Evolutionary conservation across 495 filamentous ascomycete genomes (phyloP).

Genomic region (Tuber umbilicatum): DNA sequence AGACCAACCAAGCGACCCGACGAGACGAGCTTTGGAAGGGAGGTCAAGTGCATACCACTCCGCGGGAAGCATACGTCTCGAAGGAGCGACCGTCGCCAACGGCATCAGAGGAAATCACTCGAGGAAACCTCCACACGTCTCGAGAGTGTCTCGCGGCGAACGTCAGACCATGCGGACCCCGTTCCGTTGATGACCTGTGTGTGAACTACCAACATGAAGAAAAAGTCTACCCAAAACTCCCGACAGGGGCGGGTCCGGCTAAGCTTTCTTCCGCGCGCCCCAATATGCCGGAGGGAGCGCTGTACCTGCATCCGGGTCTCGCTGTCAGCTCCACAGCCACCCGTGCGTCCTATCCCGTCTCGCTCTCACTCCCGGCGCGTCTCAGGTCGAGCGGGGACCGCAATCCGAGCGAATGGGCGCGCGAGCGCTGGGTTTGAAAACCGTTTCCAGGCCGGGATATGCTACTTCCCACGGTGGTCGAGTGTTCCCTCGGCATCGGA

Average conservation of each 20-base stretch:
- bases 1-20: neutral
- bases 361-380: neutral
- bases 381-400: neutral
- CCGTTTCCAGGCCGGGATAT: neutral
- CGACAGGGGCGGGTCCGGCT: neutral
- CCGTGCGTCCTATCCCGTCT: neutral
- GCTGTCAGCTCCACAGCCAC: neutral
- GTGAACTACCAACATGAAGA: too few relatives aligned
- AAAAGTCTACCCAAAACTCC: neutral
- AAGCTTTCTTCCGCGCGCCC: neutral
- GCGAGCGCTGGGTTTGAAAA: neutral
- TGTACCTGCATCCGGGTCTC: neutral
- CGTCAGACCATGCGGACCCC: neutral
- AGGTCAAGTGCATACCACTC: neutral
- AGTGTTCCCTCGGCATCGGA: neutral
- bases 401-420: neutral
- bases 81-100: neutral
- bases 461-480: neutral
- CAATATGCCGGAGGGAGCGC: neutral
- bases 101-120: conserved; percentile 2
- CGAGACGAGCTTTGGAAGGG: neutral
- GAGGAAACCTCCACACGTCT: neutral
- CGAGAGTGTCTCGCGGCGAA: neutral
- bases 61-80: neutral
- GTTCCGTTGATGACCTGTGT: neutral